phyloP scores from a whole-genome alignment of 805 yeast genomes.

The Myxozyma melibiosi region DNA sequence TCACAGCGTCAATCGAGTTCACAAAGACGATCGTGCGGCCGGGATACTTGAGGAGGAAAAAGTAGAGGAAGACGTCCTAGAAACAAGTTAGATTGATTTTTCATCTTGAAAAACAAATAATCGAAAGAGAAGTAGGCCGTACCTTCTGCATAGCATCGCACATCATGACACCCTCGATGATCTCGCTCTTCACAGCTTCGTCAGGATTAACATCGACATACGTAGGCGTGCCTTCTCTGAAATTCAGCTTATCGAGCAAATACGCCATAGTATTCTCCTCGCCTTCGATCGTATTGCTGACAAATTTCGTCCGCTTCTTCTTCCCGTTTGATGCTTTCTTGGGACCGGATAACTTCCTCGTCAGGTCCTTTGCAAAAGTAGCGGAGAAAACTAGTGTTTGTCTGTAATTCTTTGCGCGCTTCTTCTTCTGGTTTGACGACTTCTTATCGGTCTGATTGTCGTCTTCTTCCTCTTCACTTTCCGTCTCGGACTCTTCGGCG shows the following conservation, averaged over 20 bases:
- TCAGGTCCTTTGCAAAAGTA: slow-evolving; percentile 81
- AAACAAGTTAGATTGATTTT: neutral
- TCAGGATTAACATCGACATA: slow-evolving; percentile 86
- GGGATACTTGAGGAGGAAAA: slow-evolving; percentile 80
- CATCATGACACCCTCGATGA: slow-evolving; percentile 85
- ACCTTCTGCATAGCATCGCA: slow-evolving; percentile 83
- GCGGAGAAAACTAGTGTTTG: slow-evolving; percentile 96
- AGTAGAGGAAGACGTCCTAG: slow-evolving; percentile 78
- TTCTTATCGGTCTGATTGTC: slow-evolving; percentile 34
- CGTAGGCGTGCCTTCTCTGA: slow-evolving; percentile 65
- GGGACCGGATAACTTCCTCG: slow-evolving; percentile 65
- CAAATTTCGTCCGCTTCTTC: slow-evolving; percentile 27
- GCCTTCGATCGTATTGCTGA: slow-evolving; percentile 20
- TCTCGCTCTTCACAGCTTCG: slow-evolving; percentile 69
- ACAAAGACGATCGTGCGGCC: slow-evolving; percentile 91
- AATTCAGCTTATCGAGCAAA: slow-evolving; percentile 68
- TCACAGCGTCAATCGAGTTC: slow-evolving; percentile 93
- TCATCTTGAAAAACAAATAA: neutral
- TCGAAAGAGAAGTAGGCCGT: neutral
- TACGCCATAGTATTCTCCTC: slow-evolving; percentile 65
- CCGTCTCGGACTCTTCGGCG: slow-evolving; percentile 35
- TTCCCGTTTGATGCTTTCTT: slow-evolving; percentile 37
- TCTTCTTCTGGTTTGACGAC: neutral
- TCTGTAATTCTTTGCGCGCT: slow-evolving; percentile 41
- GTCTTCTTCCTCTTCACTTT: slow-evolving; percentile 44